phyloP scores from a whole-genome alignment of 805 yeast species.

The Scheffersomyces stipitis region DNA sequence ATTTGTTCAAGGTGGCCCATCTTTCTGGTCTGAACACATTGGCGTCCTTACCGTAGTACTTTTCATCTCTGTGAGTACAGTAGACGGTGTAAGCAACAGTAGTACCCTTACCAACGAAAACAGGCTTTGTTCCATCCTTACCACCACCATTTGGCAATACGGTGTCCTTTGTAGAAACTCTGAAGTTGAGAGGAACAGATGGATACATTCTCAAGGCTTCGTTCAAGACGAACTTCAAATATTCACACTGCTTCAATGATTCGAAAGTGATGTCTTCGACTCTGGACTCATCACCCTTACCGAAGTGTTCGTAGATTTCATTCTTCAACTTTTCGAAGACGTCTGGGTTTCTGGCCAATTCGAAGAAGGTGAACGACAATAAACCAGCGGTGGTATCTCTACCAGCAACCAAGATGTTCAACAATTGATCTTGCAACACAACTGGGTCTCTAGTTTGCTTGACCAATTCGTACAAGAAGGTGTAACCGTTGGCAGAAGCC shows the following conservation, averaged over 20 bases:
- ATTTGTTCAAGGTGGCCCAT: constrained; percentile 19
- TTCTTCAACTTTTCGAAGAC: constrained; percentile 18
- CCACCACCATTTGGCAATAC: constrained; percentile 28
- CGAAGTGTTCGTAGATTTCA: constrained; percentile 19
- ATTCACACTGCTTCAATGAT: constrained; percentile 25
- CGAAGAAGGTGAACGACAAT: constrained; percentile 23
- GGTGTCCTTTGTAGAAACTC: constrained; percentile 25
- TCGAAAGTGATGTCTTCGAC: constrained; percentile 22
- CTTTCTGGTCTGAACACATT: constrained; percentile 23
- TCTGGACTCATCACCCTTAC: constrained; percentile 19
- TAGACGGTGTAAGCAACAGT: constrained; percentile 26
- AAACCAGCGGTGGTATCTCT: constrained; percentile 31
- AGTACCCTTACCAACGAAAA: constrained; percentile 21
- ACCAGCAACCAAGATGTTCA: constrained; percentile 29
- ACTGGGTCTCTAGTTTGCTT: constrained; percentile 24
- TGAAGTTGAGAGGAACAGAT: constrained; percentile 26
- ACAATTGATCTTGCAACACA: constrained; percentile 25
- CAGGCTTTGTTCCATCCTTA: constrained; percentile 15
- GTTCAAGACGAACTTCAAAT: constrained; percentile 23
- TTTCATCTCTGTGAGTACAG: constrained; percentile 42
- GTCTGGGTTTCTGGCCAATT: constrained; percentile 23
- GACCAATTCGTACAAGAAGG: constrained; percentile 27
- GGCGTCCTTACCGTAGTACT: constrained; percentile 22
- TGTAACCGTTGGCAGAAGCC: constrained; percentile 18
- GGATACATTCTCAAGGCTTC: constrained; percentile 28